phyloP scores from a whole-genome alignment of 169 alveolate genomes.

The Eimeria praecox region DNA sequence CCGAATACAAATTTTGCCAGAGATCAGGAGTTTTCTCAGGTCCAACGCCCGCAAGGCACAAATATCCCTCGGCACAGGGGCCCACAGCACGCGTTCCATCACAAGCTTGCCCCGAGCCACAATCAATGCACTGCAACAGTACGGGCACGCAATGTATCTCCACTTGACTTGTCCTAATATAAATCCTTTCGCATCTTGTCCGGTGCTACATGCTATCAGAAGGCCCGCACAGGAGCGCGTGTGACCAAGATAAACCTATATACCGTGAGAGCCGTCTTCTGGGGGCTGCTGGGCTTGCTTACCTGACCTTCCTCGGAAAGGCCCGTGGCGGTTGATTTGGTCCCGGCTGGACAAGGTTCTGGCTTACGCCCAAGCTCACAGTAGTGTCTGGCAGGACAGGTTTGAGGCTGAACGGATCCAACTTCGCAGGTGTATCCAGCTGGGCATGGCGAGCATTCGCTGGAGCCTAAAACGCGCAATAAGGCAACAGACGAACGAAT shows the following conservation, averaged over 20 bases:
- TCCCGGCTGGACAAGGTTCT: slow-evolving; percentile 59
- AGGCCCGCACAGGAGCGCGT: background rate
- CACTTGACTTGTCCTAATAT: background rate
- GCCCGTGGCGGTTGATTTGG: slow-evolving; percentile 46
- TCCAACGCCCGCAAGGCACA: slow-evolving; percentile 72
- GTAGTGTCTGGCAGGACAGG: slow-evolving; percentile 67
- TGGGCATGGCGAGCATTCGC: slow-evolving; percentile 76
- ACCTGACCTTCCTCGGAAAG: slow-evolving; percentile 61
- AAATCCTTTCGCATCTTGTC: background rate
- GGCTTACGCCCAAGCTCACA: slow-evolving; percentile 47
- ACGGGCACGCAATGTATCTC: background rate
- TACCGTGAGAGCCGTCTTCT: background rate
- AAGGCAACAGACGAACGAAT: background rate
- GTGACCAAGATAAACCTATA: background rate
- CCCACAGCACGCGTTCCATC: slow-evolving; percentile 63
- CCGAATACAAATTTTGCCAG: slow-evolving; percentile 44
- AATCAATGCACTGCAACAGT: slow-evolving; percentile 64
- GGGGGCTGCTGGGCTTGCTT: background rate
- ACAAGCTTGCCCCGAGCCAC: slow-evolving; percentile 72
- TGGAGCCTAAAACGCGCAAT: slow-evolving; percentile 17
- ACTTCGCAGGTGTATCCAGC: slow-evolving; percentile 66
- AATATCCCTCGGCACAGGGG: slow-evolving; percentile 52
- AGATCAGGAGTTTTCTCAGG: slow-evolving; percentile 21
- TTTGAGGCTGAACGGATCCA: slow-evolving; percentile 49
- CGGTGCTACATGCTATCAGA: background rate